Percentiles rank a stretch among this genome's conserved stretches.
Conservation (phyloP, 495 filamentous ascomycete genomes). For the Daldinia vernicosa region DNA sequence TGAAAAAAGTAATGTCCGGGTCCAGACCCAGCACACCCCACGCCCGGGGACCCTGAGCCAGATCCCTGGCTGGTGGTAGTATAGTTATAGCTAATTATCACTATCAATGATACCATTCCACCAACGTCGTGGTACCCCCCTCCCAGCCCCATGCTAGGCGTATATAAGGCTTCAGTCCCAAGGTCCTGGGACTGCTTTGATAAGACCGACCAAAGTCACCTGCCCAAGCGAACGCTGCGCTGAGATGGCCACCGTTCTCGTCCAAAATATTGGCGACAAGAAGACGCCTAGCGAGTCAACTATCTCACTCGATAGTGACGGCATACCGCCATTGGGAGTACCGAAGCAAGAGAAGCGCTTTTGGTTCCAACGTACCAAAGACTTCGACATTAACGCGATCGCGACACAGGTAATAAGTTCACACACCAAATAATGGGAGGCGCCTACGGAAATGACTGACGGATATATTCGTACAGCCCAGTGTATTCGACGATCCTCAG, state of each 20-base stretch:
- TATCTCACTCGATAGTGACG: conserved; percentile 26
- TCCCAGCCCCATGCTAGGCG: not conserved
- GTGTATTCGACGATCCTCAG: conserved; percentile 56
- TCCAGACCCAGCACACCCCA: conserved; percentile 25
- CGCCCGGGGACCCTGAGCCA: conserved; percentile 4
- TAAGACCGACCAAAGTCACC: not conserved
- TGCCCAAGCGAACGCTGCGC: not conserved
- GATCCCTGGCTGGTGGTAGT: not conserved
- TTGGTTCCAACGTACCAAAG: conserved; percentile 53
- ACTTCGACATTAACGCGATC: conserved; percentile 61
- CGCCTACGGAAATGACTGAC: not conserved
- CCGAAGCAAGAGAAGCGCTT: conserved; percentile 53
- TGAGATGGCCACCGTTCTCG: conserved; percentile 33
- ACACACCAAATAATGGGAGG: not conserved
- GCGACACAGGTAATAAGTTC: conserved; percentile 58
- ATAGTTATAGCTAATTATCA: conserved; percentile 28
- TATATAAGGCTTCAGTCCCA: conserved; percentile 17
- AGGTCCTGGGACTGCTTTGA: not conserved
- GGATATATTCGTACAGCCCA: conserved; percentile 32
- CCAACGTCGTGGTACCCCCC: not conserved
- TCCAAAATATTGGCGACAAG: conserved; percentile 18
- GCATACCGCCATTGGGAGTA: conserved; percentile 50
- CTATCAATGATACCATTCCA: conserved; percentile 33
- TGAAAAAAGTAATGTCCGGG: not conserved
- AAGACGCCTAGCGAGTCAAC: conserved; percentile 34